These are phyloP conservation scores for Lachnellula subtilissima DNA, from an alignment of 2,329 filamentous ascomycete species.

Conservation along the genomic window DNA sequence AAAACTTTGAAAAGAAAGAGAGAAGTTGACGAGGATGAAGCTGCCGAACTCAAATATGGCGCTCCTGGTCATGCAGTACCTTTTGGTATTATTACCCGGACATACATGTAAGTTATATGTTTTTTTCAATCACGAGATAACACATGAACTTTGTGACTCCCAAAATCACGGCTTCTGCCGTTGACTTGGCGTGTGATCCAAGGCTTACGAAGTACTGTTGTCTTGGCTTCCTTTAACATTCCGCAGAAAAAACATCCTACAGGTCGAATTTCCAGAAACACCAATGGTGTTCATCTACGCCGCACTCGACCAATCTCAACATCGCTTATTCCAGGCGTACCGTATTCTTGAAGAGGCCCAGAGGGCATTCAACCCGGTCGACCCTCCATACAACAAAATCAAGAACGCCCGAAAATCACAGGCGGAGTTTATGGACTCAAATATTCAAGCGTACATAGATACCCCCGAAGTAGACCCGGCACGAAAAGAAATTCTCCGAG, in stretches of 20 bases:
- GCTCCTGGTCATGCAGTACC: conserved; percentile 25
- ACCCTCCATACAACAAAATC: conserved; percentile 27
- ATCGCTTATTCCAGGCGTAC: conserved; percentile 30
- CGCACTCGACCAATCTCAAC: conserved; percentile 29
- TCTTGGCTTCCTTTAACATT: conserved; percentile 7
- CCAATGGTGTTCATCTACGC: conserved; percentile 35
- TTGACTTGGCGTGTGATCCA: no score
- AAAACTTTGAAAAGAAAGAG: conserved; percentile 34
- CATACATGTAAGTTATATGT: conserved; percentile 15
- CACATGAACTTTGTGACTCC: no score
- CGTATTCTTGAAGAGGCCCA: conserved; percentile 34
- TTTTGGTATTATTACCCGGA: conserved; percentile 12
- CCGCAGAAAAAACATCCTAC: conserved; percentile 21
- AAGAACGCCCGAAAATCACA: conserved; percentile 25
- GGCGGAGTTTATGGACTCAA: conserved; percentile 7
- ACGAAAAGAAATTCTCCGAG: conserved; percentile 29
- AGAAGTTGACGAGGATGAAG: conserved; percentile 33
- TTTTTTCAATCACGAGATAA: no score
- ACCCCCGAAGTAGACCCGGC: not conserved
- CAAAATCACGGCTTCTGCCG: no score
- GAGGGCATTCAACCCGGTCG: conserved; percentile 25
- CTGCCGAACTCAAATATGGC: conserved; percentile 32
- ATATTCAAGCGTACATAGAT: conserved; percentile 8
- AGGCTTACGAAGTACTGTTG: no score
- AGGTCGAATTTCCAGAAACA: conserved; percentile 34